phyloP scores from a whole-genome alignment of 805 yeast species.

The Candida gorgasii region DNA sequence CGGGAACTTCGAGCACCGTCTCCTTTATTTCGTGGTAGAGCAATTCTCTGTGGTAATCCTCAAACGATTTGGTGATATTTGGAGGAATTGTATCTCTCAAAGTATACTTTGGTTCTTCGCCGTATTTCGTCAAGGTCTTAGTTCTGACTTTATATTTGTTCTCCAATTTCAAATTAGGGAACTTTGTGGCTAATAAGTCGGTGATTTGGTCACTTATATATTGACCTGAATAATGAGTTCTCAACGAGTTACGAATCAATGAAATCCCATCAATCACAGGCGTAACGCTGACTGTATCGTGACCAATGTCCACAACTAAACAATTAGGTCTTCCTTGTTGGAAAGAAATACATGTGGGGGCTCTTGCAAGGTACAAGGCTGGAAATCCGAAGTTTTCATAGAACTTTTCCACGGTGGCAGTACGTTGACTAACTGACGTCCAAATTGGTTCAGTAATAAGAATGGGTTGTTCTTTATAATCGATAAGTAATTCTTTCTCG shows the following conservation, averaged over 20 bases:
- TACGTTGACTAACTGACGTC: conserved; percentile 69
- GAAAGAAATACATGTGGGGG: conserved; percentile 87
- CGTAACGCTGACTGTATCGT: conserved; percentile 71
- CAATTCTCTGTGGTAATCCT: conserved; percentile 54
- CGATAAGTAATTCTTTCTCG: conserved; percentile 49
- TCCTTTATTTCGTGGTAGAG: conserved; percentile 77
- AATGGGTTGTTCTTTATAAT: conserved; percentile 69
- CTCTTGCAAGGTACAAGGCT: conserved; percentile 77
- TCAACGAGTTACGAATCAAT: conserved; percentile 64
- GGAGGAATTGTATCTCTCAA: conserved; percentile 22
- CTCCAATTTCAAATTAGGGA: conserved; percentile 15
- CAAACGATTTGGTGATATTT: conserved; percentile 49
- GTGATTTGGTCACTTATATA: conserved; percentile 57
- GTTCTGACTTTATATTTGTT: conserved; percentile 50
- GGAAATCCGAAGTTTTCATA: conserved; percentile 72
- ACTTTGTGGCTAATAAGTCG: conserved; percentile 37
- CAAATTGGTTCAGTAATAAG: conserved; percentile 86
- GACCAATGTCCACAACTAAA: conserved; percentile 83
- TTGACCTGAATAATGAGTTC: conserved; percentile 73
- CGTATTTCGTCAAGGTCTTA: conserved; percentile 38
- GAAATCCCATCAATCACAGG: conserved; percentile 85
- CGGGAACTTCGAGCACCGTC: conserved; percentile 57
- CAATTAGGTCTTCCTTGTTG: conserved; percentile 88
- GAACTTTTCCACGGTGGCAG: conserved; percentile 67
- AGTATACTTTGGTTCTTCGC: conserved; percentile 28